Evolutionary conservation across 1,284 basidiomycete genomes (phyloP).

Genomic region (Leucoagaricus sp.): DNA sequence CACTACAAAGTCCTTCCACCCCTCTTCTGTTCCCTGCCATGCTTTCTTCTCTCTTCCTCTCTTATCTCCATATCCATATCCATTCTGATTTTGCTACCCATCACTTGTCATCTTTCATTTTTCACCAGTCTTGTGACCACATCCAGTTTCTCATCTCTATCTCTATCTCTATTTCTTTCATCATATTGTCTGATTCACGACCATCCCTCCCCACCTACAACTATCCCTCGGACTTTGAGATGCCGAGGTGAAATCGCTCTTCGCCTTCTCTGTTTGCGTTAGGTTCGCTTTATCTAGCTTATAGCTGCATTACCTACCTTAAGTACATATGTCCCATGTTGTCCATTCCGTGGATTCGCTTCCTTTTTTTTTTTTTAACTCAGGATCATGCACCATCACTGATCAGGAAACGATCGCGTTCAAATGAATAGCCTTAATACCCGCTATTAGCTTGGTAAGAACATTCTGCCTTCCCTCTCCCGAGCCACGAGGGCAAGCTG

Average conservation of each 20-base stretch:
- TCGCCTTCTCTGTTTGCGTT: conserved; percentile 21
- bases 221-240: conserved; percentile 10
- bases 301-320: conserved; percentile 36
- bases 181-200: conserved; percentile 12
- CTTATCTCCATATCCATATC: conserved; percentile 18
- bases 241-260: conserved; percentile 8
- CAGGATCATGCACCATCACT: conserved; percentile 10
- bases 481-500: neutral
- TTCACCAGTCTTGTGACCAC: conserved; percentile 9
- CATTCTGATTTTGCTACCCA: conserved; percentile 16
- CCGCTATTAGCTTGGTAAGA: neutral
- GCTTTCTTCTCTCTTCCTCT: conserved; percentile 13
- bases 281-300: conserved; percentile 36
- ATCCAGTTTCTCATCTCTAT: conserved; percentile 20
- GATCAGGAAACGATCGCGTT: conserved; percentile 10
- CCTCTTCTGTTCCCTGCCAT: conserved; percentile 25
- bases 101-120: conserved; percentile 13
- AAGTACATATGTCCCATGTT: conserved; percentile 26
- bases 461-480: neutral
- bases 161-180: conserved; percentile 13
- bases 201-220: neutral
- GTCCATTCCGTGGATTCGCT: conserved; percentile 20
- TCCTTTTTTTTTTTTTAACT: conserved; percentile 9
- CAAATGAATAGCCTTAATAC: neutral
- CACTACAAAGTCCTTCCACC: conserved; percentile 19